Evolutionary conservation across 2,329 filamentous ascomycete species (phyloP).

Genomic region (Aspergillaceae sp.): DNA sequence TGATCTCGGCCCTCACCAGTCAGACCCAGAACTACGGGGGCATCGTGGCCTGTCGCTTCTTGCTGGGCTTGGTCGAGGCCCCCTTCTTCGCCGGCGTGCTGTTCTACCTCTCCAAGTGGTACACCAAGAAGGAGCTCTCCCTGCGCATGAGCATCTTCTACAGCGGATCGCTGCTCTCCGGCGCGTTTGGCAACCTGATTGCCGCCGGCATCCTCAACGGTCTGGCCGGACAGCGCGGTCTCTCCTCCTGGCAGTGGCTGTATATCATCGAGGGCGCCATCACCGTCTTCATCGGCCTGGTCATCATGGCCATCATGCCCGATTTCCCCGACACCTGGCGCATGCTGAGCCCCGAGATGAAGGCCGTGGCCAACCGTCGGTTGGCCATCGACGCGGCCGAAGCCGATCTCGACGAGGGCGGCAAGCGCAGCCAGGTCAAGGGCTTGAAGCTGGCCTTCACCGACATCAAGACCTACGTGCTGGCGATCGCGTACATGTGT

Average conservation of each 20-base stretch:
- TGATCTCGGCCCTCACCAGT: constrained; percentile 38
- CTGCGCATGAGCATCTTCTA: constrained; percentile 47
- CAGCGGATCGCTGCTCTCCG: constrained; percentile 42
- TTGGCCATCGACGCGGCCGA: constrained; percentile 45
- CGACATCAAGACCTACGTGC: constrained; percentile 43
- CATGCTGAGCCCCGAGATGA: constrained; percentile 36
- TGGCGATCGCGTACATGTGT: constrained; percentile 39
- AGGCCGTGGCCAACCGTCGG: constrained; percentile 39
- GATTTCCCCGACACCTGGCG: constrained; percentile 41
- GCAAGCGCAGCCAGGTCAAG: constrained; percentile 40
- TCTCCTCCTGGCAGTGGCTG: constrained; percentile 34
- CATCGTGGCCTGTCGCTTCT: constrained; percentile 38
- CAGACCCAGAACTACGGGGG: constrained; percentile 35
- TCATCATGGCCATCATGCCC: constrained; percentile 27
- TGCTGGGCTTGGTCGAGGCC: constrained; percentile 41
- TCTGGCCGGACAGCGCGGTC: constrained; percentile 25
- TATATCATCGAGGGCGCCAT: constrained; percentile 34
- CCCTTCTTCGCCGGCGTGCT: constrained; percentile 41
- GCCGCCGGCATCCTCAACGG: constrained; percentile 44
- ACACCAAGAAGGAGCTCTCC: constrained; percentile 45
- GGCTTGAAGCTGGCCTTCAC: constrained; percentile 45
- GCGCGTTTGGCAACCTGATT: constrained; percentile 47
- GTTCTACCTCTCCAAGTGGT: constrained; percentile 44
- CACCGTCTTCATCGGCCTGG: constrained; percentile 27
- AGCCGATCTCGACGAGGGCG: constrained; percentile 42